phyloP scores from a whole-genome alignment of 1,284 basidiomycete genomes.

The Sanguinoderma infundibulare region DNA sequence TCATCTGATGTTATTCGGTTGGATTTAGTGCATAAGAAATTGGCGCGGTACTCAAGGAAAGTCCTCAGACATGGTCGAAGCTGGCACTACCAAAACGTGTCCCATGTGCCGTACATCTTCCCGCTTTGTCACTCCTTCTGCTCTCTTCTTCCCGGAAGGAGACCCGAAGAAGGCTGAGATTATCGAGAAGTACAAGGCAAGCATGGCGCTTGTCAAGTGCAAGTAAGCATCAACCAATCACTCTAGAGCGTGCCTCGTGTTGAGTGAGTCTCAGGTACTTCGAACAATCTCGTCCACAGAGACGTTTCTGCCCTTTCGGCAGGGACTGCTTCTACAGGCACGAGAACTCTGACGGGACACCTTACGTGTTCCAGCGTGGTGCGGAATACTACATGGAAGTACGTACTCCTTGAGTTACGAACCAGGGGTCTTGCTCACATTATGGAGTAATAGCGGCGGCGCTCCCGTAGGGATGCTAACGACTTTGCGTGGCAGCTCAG shows the following conservation, averaged over 20 bases:
- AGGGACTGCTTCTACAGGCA: constrained; percentile 80
- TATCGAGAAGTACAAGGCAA: constrained; percentile 65
- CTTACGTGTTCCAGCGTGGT: constrained; percentile 57
- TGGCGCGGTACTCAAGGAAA: constrained; percentile 70
- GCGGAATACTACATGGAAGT: constrained; percentile 57
- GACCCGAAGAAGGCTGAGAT: constrained; percentile 53
- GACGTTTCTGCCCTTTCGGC: constrained; percentile 73
- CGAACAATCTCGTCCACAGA: constrained; percentile 46
- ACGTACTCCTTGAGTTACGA: not conserved
- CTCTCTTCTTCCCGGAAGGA: constrained; percentile 59
- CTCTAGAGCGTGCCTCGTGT: not conserved
- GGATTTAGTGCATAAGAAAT: constrained; percentile 65
- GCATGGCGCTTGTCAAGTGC: constrained; percentile 71
- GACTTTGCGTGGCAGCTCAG: not conserved
- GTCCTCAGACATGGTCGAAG: constrained; percentile 51
- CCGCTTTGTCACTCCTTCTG: constrained; percentile 71
- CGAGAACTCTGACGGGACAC: constrained; percentile 64
- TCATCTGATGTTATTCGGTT: constrained; percentile 4
- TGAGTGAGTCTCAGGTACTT: constrained; percentile 56
- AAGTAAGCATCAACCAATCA: constrained; percentile 43
- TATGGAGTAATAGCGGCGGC: constrained; percentile 6
- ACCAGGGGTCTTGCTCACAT: not conserved
- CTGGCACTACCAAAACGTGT: constrained; percentile 70
- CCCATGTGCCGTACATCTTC: constrained; percentile 72
- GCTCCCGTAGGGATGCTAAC: constrained; percentile 3